Percentiles rank a stretch among this genome's conserved stretches.
phyloP scores from a whole-genome alignment of 768 basidiomycete genomes.

The Lentinula aciculospora region DNA sequence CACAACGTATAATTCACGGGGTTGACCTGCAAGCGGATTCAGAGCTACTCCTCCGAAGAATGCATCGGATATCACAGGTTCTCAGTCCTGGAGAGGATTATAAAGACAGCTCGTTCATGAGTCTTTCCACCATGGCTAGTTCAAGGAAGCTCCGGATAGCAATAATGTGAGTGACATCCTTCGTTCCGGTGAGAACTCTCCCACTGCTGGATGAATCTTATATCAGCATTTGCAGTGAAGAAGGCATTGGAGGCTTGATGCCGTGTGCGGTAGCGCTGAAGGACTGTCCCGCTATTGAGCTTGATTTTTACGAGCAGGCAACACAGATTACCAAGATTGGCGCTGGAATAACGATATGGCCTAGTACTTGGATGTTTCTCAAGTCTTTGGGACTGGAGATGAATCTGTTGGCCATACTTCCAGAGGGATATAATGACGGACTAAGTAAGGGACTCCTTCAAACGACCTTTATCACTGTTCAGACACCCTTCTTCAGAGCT shows the following conservation, averaged over 20 bases:
- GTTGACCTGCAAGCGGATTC: too few relatives aligned
- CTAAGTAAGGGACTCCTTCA: conserved; percentile 10
- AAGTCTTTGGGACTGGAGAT: conserved; percentile 30
- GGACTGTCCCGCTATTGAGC: conserved; percentile 15
- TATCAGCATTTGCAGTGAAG: conserved; percentile 26
- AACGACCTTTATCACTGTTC: conserved; percentile 6
- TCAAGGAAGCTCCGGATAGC: conserved; percentile 4
- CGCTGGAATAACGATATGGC: conserved; percentile 38
- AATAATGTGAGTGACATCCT: conserved; percentile 12
- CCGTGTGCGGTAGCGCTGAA: conserved; percentile 28
- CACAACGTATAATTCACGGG: too few relatives aligned
- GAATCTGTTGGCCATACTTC: conserved; percentile 15
- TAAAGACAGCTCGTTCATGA: background rate
- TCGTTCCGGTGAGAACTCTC: background rate
- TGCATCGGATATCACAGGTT: background rate
- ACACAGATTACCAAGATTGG: conserved; percentile 34
- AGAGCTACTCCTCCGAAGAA: too few relatives aligned
- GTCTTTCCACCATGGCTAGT: background rate
- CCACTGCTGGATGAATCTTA: too few relatives aligned
- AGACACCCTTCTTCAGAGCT: conserved; percentile 9
- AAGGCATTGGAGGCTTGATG: conserved; percentile 35
- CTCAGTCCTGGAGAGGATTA: background rate
- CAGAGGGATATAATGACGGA: conserved; percentile 13
- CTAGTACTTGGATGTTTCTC: conserved; percentile 32
- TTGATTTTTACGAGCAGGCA: conserved; percentile 39